Evolutionary conservation across 352 stramenopile genomes (phyloP).

Genomic region (Pythium phragmitis): DNA sequence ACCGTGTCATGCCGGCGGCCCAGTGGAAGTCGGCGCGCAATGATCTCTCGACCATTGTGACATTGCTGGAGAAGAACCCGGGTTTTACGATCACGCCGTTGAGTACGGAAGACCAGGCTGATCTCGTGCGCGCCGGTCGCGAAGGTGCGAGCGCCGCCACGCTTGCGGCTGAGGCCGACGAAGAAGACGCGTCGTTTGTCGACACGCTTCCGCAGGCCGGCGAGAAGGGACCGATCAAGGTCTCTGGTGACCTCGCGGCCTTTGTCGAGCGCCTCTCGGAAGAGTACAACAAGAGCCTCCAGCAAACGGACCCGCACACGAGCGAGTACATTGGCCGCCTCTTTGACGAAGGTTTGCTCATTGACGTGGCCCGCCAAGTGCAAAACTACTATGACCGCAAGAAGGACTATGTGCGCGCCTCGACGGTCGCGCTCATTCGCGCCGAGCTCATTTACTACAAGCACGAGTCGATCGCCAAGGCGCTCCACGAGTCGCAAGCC

Average conservation of each 20-base stretch:
- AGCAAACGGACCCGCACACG: slow-evolving; percentile 96
- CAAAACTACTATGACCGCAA: slow-evolving; percentile 91
- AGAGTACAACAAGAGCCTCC: slow-evolving; percentile 98
- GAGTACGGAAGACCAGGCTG: slow-evolving; percentile 82
- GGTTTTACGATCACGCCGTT: slow-evolving; percentile 70
- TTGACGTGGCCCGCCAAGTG: slow-evolving; percentile 82
- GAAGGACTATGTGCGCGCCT: slow-evolving; percentile 71
- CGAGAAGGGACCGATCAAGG: slow-evolving; percentile 81
- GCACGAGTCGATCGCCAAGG: slow-evolving; percentile 91
- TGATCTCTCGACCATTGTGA: slow-evolving; percentile 66
- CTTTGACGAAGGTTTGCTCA: slow-evolving; percentile 91
- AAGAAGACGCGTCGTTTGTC: slow-evolving; percentile 85
- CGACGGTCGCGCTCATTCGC: slow-evolving; percentile 89
- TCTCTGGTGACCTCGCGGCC: slow-evolving; percentile 83
- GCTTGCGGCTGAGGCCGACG: slow-evolving; percentile 67
- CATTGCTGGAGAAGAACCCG: slow-evolving; percentile 80
- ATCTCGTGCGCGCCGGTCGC: slow-evolving; percentile 68
- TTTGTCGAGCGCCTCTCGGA: slow-evolving; percentile 94
- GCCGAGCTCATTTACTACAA: slow-evolving; percentile 98
- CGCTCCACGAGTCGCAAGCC: slow-evolving; percentile 69
- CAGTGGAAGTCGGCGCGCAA: slow-evolving; percentile 77
- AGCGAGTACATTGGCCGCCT: slow-evolving; percentile 94
- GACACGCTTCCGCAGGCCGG: slow-evolving; percentile 70
- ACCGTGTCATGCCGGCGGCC: slow-evolving; percentile 77
- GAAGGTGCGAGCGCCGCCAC: slow-evolving; percentile 64